A percentile compares a stretch with the other conserved stretches of the same genome.
Evolutionary conservation across 2,329 filamentous ascomycete genomes (phyloP).

Genomic region (Aurifilum marmelostoma): DNA sequence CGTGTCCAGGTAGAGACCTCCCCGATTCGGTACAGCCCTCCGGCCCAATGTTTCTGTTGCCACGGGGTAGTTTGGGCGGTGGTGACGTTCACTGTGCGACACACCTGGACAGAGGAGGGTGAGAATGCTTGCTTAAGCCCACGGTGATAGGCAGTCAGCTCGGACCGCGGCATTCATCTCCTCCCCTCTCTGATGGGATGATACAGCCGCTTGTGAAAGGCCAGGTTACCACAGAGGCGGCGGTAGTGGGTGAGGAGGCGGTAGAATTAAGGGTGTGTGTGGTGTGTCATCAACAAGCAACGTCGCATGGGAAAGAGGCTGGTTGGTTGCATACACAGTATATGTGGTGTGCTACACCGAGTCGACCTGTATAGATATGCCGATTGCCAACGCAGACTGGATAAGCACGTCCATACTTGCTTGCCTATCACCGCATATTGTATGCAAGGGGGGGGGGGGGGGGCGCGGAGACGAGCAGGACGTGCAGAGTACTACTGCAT

Average conservation of each 20-base stretch:
- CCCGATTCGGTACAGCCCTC: not conserved
- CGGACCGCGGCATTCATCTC: not conserved
- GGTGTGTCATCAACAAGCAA: conserved; percentile 6
- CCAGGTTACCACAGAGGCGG: not conserved
- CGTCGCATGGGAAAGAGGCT: conserved; percentile 16
- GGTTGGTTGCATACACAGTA: not conserved
- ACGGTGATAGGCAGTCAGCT: not conserved
- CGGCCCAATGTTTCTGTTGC: not conserved
- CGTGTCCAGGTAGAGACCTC: not conserved
- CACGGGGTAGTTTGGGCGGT: not conserved
- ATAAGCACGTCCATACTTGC: not conserved
- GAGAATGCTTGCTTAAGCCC: not conserved
- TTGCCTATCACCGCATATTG: not conserved
- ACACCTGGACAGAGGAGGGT: not conserved
- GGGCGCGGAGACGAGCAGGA: not conserved
- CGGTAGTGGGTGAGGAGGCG: conserved; percentile 10
- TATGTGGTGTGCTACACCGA: not conserved
- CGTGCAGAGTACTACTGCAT: conserved; percentile 4
- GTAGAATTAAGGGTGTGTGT: not conserved
- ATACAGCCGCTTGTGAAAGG: not conserved
- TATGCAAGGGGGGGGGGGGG: not conserved
- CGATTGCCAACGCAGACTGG: not conserved
- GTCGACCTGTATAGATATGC: not conserved
- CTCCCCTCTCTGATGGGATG: not conserved
- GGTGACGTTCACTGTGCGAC: conserved; percentile 4